Percentiles rank a stretch among this genome's conserved stretches.
phyloP scores from a whole-genome alignment of 202 grass and related monocot genomes.

The Bolboschoenoplectus hybrid region DNA sequence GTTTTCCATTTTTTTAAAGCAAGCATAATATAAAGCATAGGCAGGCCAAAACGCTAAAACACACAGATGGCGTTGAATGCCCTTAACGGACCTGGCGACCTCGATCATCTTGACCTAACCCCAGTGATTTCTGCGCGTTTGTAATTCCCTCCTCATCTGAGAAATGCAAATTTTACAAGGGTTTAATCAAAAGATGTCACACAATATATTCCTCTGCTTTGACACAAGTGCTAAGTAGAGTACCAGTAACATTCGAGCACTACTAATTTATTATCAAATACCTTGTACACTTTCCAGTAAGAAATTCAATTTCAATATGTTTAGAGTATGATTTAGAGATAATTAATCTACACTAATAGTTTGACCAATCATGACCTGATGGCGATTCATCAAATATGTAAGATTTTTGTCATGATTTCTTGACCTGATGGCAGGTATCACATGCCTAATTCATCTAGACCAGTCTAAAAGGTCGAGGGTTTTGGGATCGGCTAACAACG shows the following conservation, averaged over 20 bases:
- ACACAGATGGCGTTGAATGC: not conserved
- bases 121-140: slow-evolving; percentile 83
- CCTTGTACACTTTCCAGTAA: not conserved
- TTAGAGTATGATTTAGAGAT: not conserved
- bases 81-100: slow-evolving; percentile 51
- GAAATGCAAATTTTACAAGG: slow-evolving; percentile 15
- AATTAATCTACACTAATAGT: not conserved
- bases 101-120: slow-evolving; percentile 67
- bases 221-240: not conserved
- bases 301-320: not conserved
- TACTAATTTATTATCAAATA: slow-evolving; percentile 10
- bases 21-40: not conserved
- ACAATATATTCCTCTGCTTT: not conserved
- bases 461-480: not conserved
- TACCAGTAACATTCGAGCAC: not conserved
- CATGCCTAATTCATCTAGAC: not conserved
- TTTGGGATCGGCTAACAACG: not conserved
- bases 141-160: slow-evolving; percentile 88
- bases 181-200: not conserved
- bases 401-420: not conserved
- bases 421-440: not conserved
- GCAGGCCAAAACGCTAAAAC: not conserved
- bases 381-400: not conserved
- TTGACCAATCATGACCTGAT: not conserved
- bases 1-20: not conserved